Evolutionary conservation across 2,329 filamentous ascomycete genomes (phyloP).

Genomic region (Talaromyces sp.): DNA sequence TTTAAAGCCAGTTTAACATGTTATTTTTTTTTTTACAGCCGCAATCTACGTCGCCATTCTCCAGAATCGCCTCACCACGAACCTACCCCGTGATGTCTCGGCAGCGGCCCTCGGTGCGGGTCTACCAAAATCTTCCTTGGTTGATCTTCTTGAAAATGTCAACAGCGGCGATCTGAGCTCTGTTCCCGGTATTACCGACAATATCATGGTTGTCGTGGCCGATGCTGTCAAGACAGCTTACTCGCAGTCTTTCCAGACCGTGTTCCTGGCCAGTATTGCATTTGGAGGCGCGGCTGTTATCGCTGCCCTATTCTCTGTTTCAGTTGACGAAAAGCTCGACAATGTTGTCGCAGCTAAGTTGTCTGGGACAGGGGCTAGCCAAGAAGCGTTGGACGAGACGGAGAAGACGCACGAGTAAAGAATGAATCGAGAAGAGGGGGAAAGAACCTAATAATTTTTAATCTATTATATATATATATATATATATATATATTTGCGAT

Average conservation of each 20-base stretch:
- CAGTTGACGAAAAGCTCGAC: constrained; percentile 2
- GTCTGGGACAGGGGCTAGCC: background rate
- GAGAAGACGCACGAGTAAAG: background rate
- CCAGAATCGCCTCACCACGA: constrained; percentile 11
- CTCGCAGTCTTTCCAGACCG: constrained; percentile 38
- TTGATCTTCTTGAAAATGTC: constrained; percentile 30
- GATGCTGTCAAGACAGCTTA: constrained; percentile 38
- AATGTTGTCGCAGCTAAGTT: constrained; percentile 9
- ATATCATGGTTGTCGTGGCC: constrained; percentile 30
- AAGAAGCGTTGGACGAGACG: background rate
- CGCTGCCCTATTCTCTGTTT: constrained; percentile 6
- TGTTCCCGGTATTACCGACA: constrained; percentile 31
- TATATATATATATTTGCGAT: too few species aligned
- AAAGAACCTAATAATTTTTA: too few species aligned
- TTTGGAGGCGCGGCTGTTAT: constrained; percentile 15
- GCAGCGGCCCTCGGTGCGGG: constrained; percentile 32
- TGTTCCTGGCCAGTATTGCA: constrained; percentile 27
- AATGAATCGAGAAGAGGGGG: too few species aligned
- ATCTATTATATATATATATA: too few species aligned
- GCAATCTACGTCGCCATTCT: constrained; percentile 22
- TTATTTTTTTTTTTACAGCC: background rate
- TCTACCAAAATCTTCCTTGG: constrained; percentile 28
- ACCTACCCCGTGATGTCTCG: constrained; percentile 18
- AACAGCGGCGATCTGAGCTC: constrained; percentile 25
- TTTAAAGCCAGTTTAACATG: background rate